phyloP scores from a whole-genome alignment of 1,139 yeast species.

The Debaryomyces robertsiae region DNA sequence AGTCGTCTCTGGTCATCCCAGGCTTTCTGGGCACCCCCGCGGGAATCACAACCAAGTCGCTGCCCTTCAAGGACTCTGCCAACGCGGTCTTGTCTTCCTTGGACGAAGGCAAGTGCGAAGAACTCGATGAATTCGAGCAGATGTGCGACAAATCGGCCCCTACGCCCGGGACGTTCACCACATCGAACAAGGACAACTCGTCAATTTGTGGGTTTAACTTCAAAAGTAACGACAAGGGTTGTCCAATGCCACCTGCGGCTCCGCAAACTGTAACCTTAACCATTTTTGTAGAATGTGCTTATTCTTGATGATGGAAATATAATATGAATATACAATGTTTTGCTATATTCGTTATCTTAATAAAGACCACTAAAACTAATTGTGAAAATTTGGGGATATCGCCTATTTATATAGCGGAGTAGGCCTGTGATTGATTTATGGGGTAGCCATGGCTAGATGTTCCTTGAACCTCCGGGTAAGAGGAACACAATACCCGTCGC shows the following conservation, averaged over 20 bases:
- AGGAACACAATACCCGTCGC: background rate
- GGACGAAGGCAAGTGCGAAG: constrained; percentile 73
- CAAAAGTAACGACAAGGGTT: constrained; percentile 88
- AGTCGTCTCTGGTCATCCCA: constrained; percentile 98
- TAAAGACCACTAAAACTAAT: background rate
- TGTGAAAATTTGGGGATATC: constrained; percentile 4
- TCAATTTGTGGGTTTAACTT: constrained; percentile 87
- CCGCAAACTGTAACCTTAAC: constrained; percentile 87
- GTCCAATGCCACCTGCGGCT: constrained; percentile 99
- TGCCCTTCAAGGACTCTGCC: constrained; percentile 70
- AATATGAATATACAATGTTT: constrained; percentile 5
- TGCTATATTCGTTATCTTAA: background rate
- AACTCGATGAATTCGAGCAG: constrained; percentile 83
- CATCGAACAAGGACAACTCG: constrained; percentile 84
- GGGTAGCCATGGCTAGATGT: constrained; percentile 6
- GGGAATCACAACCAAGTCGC: constrained; percentile 91
- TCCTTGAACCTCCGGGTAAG: constrained; percentile 1
- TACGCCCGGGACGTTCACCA: constrained; percentile 94
- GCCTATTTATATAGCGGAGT: constrained; percentile 6
- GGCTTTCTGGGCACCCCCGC: constrained; percentile 99
- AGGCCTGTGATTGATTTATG: constrained; percentile 2
- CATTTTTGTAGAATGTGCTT: constrained; percentile 22
- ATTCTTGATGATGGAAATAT: background rate
- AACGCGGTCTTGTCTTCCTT: constrained; percentile 76
- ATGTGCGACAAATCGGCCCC: constrained; percentile 96